Evolutionary conservation across 352 stramenopile genomes (phyloP).

Genomic region (Phytophthora multivora): DNA sequence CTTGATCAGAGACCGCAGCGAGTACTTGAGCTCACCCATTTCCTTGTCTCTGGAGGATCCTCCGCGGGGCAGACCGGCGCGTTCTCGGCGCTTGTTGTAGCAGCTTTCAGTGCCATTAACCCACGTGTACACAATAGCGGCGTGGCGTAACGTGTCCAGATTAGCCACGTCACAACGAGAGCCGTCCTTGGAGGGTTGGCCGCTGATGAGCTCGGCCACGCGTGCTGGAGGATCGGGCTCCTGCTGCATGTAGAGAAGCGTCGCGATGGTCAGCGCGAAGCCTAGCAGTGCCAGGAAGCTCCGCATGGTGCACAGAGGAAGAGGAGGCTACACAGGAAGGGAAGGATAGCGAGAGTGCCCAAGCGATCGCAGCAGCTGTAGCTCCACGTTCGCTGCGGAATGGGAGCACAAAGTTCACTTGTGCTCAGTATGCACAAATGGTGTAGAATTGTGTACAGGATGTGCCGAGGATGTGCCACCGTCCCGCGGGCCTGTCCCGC

Average conservation of each 20-base stretch:
- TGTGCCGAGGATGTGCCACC: background rate
- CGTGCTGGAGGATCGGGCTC: constrained; percentile 52
- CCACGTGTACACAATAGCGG: constrained; percentile 87
- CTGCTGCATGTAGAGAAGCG: constrained; percentile 59
- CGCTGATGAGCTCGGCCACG: constrained; percentile 54
- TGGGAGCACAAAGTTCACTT: constrained; percentile 3
- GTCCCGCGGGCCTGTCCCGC: constrained; percentile 4
- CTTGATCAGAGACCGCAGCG: constrained; percentile 78
- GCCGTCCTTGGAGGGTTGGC: constrained; percentile 34
- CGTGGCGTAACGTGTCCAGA: constrained; percentile 62
- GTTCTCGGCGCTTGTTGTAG: constrained; percentile 70
- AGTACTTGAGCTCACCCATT: constrained; percentile 90
- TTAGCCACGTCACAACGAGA: constrained; percentile 67
- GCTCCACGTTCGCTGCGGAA: constrained; percentile 12
- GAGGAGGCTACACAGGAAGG: background rate
- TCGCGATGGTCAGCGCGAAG: constrained; percentile 41
- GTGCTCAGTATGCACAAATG: too few relatives aligned
- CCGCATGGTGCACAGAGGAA: constrained; percentile 34
- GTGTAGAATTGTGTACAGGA: too few relatives aligned
- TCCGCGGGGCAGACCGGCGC: constrained; percentile 56
- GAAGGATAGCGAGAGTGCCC: constrained; percentile 3
- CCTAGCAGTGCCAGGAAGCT: constrained; percentile 60
- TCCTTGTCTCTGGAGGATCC: constrained; percentile 80
- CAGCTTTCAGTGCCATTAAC: constrained; percentile 82
- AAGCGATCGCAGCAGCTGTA: constrained; percentile 14